Base-by-base conservation (phyloP, 2,329 filamentous ascomycete genomes). In the Epichloe coenophiala region DNA sequence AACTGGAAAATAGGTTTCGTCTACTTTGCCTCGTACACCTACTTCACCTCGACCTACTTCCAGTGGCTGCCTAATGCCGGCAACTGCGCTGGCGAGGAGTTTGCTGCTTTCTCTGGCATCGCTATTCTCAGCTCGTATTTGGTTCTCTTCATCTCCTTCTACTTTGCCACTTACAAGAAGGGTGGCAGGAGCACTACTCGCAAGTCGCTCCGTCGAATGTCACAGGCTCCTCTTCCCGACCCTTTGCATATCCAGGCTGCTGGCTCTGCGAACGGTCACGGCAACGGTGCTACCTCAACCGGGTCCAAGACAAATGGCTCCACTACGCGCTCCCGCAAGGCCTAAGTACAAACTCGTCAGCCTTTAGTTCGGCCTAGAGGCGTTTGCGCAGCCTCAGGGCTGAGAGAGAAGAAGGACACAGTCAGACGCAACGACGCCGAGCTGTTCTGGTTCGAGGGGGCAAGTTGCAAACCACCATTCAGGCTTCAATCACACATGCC, bases 11-110 rank as follows among this genome's bases (percentile, higher is more conserved):
- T 55, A 91, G 87, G 88, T 62, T 97, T 97, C 69, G 88, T 97
- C 68, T 97, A 97, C 82, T 97, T 95, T 65, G 91, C 90, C 48
- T 94, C 91, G n/a, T 97, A 91, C 79, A 96, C 90, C 60, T 97
- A 97, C 78, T 96, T 96, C 77, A 83, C 86, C 59, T 90, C 84
- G 61, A 86, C 84, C 60, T 96, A 96, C 81, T 95, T 85, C 75
- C 78, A 76, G 44, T 84, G 80, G 76, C 74, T 94, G 67, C 91
- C 91, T 57, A 95, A 88, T 66, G 71, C 76, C 56, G 91, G 91
- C 68, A 75, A 83, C 60, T 98, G 91, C 68, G 88, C 91, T 40
- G 91, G 91, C 63, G 91, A 97, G 75, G 93, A 97, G 71, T 97
- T 96, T 63, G 91, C 91, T 46, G 91, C 91, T 43, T 88, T 96